Conservation (phyloP, 352 stramenopile genomes). For the Pythium rishiriense region DNA sequence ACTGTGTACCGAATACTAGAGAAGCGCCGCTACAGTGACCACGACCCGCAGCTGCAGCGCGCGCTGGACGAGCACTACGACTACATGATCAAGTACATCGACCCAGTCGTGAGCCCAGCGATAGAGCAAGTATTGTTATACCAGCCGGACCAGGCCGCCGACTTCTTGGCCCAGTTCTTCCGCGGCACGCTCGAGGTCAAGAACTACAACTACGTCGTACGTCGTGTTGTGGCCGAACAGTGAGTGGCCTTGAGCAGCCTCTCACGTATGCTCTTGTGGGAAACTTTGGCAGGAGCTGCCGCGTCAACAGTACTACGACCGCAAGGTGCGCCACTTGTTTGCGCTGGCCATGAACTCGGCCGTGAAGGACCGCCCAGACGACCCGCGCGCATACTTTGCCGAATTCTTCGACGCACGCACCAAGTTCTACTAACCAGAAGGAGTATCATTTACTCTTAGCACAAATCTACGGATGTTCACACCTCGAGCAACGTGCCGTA, state of each 20-base stretch:
- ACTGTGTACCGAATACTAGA: too few relatives aligned
- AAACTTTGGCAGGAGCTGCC: conserved; percentile 47
- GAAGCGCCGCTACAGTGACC: conserved; percentile 53
- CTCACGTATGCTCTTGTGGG: not conserved
- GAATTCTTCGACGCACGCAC: conserved; percentile 71
- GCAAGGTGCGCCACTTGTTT: conserved; percentile 75
- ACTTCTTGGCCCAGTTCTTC: conserved; percentile 69
- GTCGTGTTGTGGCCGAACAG: not conserved
- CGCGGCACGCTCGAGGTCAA: conserved; percentile 65
- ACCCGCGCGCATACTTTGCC: conserved; percentile 51
- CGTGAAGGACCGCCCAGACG: conserved; percentile 58
- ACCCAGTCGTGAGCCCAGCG: conserved; percentile 58
- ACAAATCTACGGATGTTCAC: too few relatives aligned
- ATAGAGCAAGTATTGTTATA: conserved; percentile 75
- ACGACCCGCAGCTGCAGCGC: conserved; percentile 51
- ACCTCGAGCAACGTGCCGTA: too few relatives aligned
- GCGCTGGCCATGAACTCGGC: conserved; percentile 60
- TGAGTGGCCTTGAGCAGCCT: too few relatives aligned
- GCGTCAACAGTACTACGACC: conserved; percentile 72
- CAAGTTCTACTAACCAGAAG: conserved; percentile 62
- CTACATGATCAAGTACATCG: conserved; percentile 68
- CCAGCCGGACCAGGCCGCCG: conserved; percentile 68
- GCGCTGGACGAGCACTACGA: conserved; percentile 63
- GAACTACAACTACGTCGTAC: conserved; percentile 75
- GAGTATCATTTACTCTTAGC: too few relatives aligned